A percentile compares a stretch with the other conserved stretches of the same genome.
These are phyloP conservation scores for Ogataea pini DNA, from an alignment of 805 yeast genomes.

Conservation along the genomic window DNA sequence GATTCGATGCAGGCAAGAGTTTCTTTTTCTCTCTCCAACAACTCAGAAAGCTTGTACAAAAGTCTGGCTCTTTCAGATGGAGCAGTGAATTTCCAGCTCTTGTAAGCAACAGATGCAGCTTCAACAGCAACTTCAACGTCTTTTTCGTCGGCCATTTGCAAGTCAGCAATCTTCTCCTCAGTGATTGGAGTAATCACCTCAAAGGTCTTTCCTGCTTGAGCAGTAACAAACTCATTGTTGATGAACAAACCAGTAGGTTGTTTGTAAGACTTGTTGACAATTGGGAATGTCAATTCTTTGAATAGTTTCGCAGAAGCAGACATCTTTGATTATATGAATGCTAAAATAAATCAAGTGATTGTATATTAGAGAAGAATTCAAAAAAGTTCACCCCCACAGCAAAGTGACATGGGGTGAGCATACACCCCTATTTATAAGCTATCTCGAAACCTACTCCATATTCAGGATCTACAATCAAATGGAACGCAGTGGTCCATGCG, in stretches of 20 bases:
- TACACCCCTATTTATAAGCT: slow-evolving; percentile 8
- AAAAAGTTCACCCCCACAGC: too few species aligned
- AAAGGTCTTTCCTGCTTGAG: slow-evolving; percentile 59
- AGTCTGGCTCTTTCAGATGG: slow-evolving; percentile 67
- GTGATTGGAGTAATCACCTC: slow-evolving; percentile 67
- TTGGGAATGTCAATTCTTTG: slow-evolving; percentile 36
- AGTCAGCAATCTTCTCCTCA: slow-evolving; percentile 66
- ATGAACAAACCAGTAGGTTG: slow-evolving; percentile 61
- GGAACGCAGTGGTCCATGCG: not conserved
- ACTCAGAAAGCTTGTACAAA: slow-evolving; percentile 72
- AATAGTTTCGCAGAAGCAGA: slow-evolving; percentile 20
- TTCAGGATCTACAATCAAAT: not conserved
- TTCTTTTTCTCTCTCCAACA: slow-evolving; percentile 71
- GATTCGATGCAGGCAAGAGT: slow-evolving; percentile 79
- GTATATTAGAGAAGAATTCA: too few species aligned
- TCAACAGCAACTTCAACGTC: slow-evolving; percentile 85
- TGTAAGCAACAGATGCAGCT: slow-evolving; percentile 80
- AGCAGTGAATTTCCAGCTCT: slow-evolving; percentile 68
- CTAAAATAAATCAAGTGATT: too few species aligned
- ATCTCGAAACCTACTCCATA: not conserved
- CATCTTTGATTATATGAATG: too few species aligned
- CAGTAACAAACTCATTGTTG: slow-evolving; percentile 59
- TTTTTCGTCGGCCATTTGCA: slow-evolving; percentile 73
- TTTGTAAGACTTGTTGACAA: slow-evolving; percentile 34
- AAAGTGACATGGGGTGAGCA: slow-evolving; percentile 1